Evolutionary conservation across 257 asterid genomes (phyloP).

Genomic region (Solanum virginianum): DNA sequence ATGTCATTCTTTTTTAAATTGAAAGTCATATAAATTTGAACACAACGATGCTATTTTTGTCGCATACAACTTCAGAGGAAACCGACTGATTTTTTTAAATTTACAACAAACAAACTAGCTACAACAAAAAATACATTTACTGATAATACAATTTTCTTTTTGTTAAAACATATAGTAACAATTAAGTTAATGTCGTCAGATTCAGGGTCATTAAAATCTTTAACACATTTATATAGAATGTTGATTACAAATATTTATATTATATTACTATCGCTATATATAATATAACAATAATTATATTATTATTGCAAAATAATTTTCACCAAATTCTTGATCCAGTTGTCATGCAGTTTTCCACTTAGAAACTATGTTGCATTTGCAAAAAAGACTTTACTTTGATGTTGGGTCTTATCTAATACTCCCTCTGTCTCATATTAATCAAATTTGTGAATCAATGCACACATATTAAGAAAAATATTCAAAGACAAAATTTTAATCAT

Average conservation of each 20-base stretch:
- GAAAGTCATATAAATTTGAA: too few relatives aligned
- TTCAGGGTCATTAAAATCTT: neutral
- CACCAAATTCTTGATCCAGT: too few relatives aligned
- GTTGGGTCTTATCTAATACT: neutral
- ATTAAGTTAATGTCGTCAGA: neutral
- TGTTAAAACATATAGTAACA: rapidly evolving
- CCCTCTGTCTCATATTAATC: too few relatives aligned
- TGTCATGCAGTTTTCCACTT: neutral
- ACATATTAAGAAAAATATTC: too few relatives aligned
- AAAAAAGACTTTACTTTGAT: neutral
- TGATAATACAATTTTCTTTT: neutral
- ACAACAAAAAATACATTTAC: neutral
- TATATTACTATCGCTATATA: neutral
- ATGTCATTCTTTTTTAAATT: too few relatives aligned
- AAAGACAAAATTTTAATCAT: too few relatives aligned
- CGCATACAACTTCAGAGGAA: neutral
- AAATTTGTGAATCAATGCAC: too few relatives aligned
- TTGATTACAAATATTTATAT: neutral
- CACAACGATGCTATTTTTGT: neutral
- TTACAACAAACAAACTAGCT: neutral
- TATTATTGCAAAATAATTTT: neutral
- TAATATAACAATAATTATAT: neutral
- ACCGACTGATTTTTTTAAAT: neutral
- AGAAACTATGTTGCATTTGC: neutral
- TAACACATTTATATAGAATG: neutral